Percentiles rank a stretch among this genome's conserved stretches.
Conservation (phyloP, 2,329 filamentous ascomycete genomes). For the Hypomyces perniciosus region DNA sequence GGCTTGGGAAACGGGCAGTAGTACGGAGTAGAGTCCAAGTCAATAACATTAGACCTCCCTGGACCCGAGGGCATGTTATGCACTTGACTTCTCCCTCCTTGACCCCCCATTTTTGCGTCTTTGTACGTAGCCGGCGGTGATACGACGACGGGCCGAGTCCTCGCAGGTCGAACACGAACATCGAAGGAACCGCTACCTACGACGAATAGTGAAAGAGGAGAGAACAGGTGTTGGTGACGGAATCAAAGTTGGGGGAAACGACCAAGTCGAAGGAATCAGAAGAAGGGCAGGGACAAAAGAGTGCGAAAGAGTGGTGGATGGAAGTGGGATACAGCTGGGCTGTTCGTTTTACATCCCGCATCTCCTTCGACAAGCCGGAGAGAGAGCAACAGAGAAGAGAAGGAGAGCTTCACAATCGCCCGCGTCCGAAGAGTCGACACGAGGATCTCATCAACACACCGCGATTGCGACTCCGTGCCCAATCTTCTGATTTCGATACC, state of each 20-base stretch:
- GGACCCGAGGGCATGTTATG: not conserved
- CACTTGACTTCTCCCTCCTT: not conserved
- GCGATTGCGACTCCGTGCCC: too few species aligned
- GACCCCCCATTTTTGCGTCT: not conserved
- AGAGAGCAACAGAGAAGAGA: not conserved
- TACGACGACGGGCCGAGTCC: not conserved
- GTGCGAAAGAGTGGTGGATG: not conserved
- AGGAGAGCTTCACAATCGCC: not conserved
- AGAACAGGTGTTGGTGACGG: not conserved
- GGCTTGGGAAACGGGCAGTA: too few species aligned
- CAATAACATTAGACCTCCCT: slow-evolving; percentile 8
- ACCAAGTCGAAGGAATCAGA: not conserved
- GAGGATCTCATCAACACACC: too few species aligned
- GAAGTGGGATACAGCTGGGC: not conserved
- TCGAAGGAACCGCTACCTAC: not conserved
- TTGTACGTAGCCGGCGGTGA: not conserved
- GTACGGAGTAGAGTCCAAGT: slow-evolving; percentile 1
- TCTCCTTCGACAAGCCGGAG: not conserved
- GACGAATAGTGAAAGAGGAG: not conserved
- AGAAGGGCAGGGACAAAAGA: not conserved
- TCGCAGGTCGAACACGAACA: not conserved
- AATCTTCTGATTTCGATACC: too few species aligned
- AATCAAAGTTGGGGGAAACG: not conserved
- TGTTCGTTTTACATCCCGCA: not conserved
- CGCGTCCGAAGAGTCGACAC: too few species aligned